Evolutionary conservation across 345 rosid genomes (phyloP).

Genomic region (Hypericum perforatum): DNA sequence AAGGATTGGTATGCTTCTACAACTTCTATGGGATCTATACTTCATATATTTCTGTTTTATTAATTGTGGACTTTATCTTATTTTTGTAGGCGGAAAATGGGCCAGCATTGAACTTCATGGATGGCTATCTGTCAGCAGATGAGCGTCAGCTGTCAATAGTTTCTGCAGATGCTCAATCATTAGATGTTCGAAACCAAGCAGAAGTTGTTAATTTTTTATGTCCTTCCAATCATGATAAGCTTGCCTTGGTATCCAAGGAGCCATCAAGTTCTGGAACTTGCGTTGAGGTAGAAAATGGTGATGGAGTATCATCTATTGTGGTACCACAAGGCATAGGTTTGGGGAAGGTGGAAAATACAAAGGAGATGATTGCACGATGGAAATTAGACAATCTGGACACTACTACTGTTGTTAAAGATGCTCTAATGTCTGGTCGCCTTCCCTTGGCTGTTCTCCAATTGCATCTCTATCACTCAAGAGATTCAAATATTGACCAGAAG

Average conservation of each 20-base stretch:
- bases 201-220: constrained; percentile 24
- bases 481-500: constrained; percentile 37
- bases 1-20: constrained; percentile 39
- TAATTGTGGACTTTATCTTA: not conserved
- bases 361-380: constrained; percentile 99
- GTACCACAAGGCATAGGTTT: constrained; percentile 34
- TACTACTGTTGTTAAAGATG: constrained; percentile 87
- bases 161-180: constrained; percentile 30
- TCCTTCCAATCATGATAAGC: constrained; percentile 30
- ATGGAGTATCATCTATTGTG: constrained; percentile 43
- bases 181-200: constrained; percentile 25
- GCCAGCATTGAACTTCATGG: constrained; percentile 33
- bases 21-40: constrained; percentile 8
- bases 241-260: constrained; percentile 46
- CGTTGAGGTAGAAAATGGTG: constrained; percentile 32
- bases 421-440: constrained; percentile 83
- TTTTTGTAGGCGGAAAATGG: constrained; percentile 45
- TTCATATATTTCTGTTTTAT: not conserved
- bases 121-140: constrained; percentile 29
- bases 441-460: constrained; percentile 95
- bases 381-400: constrained; percentile 68
- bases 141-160: constrained; percentile 48
- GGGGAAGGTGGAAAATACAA: constrained; percentile 76
- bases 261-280: constrained; percentile 27
- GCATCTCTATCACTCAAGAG: constrained; percentile 80